Conservation (phyloP, 2,329 filamentous ascomycete genomes). For the Xylariaceae sp. region DNA sequence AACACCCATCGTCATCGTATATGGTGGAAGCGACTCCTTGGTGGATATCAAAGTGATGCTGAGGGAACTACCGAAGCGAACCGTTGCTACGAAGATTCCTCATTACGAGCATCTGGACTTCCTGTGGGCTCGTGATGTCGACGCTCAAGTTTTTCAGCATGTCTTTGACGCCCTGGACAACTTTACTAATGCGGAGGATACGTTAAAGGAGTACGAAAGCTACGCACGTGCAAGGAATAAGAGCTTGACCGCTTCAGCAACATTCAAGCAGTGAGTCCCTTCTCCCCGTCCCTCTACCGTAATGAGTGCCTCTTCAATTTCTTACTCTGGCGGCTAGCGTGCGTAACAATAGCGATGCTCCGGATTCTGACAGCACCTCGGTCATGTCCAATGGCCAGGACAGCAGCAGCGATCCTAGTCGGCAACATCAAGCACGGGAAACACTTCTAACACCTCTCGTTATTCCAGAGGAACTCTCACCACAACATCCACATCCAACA, state of each 20-base stretch:
- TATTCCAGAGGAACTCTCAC: conserved; percentile 8
- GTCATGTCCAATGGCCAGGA: conserved; percentile 24
- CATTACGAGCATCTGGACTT: conserved; percentile 98
- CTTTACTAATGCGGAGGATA: conserved; percentile 55
- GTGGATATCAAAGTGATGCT: conserved; percentile 94
- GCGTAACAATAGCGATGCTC: conserved; percentile 26
- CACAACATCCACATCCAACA: conserved; percentile 16
- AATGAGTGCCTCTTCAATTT: not conserved
- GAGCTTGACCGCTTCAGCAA: conserved; percentile 38
- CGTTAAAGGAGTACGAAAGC: conserved; percentile 55
- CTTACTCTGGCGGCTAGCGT: conserved; percentile 16
- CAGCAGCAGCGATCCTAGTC: conserved; percentile 11
- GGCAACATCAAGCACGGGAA: conserved; percentile 29
- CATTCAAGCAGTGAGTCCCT: conserved; percentile 32
- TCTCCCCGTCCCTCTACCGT: not conserved
- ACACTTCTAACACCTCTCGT: conserved; percentile 10
- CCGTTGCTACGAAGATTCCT: conserved; percentile 77
- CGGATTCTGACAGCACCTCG: conserved; percentile 30
- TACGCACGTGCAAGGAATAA: conserved; percentile 49
- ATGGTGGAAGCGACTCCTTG: conserved; percentile 87
- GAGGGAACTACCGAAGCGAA: conserved; percentile 77
- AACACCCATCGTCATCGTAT: conserved; percentile 88
- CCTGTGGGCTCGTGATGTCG: conserved; percentile 83
- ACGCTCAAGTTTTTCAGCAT: conserved; percentile 79
- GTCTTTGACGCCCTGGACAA: conserved; percentile 83